A percentile compares a stretch with the other conserved stretches of the same genome.
Evolutionary conservation across 2,329 filamentous ascomycete species (phyloP).

Genomic region (Pseudogymnoascus sp.): DNA sequence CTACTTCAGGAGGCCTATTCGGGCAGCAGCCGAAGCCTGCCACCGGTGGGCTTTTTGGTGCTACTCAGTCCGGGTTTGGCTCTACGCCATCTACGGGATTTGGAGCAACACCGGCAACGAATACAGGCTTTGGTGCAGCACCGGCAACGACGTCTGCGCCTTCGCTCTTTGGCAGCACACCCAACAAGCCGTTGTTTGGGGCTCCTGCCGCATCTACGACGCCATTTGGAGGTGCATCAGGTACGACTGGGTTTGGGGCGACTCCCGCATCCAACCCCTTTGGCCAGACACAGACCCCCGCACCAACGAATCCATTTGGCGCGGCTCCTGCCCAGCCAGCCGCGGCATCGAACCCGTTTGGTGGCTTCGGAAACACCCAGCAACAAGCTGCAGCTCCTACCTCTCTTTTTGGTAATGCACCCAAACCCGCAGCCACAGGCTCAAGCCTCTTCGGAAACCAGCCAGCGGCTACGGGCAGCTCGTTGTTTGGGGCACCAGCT

Average conservation of each 20-base stretch:
- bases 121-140: slow-evolving; percentile 23
- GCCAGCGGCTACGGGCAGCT: slow-evolving; percentile 19
- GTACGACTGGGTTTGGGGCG: slow-evolving; percentile 11
- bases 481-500: slow-evolving; percentile 15
- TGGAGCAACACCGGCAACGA: slow-evolving; percentile 21
- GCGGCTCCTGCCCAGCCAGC: slow-evolving; percentile 37
- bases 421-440: slow-evolving; percentile 23
- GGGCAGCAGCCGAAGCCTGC: slow-evolving; percentile 29
- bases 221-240: slow-evolving; percentile 25
- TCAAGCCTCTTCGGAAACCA: slow-evolving; percentile 30
- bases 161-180: slow-evolving; percentile 26
- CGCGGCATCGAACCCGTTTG: slow-evolving; percentile 29
- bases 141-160: slow-evolving; percentile 16
- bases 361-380: slow-evolving; percentile 37
- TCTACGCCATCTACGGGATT: slow-evolving; percentile 24
- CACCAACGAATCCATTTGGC: slow-evolving; percentile 27
- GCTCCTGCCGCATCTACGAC: slow-evolving; percentile 15
- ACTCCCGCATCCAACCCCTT: slow-evolving; percentile 31
- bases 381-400: slow-evolving; percentile 31
- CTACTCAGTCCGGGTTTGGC: slow-evolving; percentile 33
- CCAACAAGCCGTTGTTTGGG: slow-evolving; percentile 32
- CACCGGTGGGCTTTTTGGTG: slow-evolving; percentile 37
- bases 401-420: slow-evolving; percentile 32
- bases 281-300: slow-evolving; percentile 24
- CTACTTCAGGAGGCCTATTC: slow-evolving; percentile 32